Percentiles rank a stretch among this genome's conserved stretches.
These are phyloP conservation scores for Hyaloperonospora brassicae DNA, from an alignment of 352 stramenopile genomes.

Conservation along the genomic window DNA sequence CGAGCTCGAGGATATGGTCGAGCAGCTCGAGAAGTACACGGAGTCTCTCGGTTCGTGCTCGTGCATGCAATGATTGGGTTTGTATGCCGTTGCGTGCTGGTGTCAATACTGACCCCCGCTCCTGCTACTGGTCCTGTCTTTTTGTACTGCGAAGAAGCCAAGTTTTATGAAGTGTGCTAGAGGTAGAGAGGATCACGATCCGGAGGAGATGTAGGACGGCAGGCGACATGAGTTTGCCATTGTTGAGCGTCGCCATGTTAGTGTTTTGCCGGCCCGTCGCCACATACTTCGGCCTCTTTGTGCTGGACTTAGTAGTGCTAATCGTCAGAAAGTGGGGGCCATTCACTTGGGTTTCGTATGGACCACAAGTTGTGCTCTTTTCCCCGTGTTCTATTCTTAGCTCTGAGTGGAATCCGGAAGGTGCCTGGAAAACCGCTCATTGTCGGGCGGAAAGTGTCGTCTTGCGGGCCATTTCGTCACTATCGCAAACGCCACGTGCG, in stretches of 20 bases:
- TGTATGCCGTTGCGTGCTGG: background rate
- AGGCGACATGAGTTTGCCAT: background rate
- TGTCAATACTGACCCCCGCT: background rate
- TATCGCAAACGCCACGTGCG: slow-evolving; percentile 13
- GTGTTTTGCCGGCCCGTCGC: slow-evolving; percentile 1
- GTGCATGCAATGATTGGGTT: background rate
- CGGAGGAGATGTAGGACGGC: background rate
- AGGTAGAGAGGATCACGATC: background rate
- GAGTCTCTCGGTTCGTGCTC: slow-evolving; percentile 44
- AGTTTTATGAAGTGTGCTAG: slow-evolving; percentile 58
- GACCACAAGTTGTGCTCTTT: slow-evolving; percentile 4
- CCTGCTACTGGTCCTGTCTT: slow-evolving; percentile 6
- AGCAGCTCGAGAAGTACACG: slow-evolving; percentile 79
- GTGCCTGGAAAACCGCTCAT: slow-evolving; percentile 18
- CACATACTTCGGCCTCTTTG: slow-evolving; percentile 6
- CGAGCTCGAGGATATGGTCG: slow-evolving; percentile 82
- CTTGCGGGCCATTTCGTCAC: slow-evolving; percentile 7
- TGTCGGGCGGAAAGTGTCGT: background rate
- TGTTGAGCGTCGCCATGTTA: slow-evolving; percentile 1
- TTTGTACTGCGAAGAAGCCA: slow-evolving; percentile 40
- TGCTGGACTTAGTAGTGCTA: slow-evolving; percentile 13
- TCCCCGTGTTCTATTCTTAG: slow-evolving; percentile 29
- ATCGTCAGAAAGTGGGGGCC: slow-evolving; percentile 4
- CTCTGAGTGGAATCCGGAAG: slow-evolving; percentile 36
- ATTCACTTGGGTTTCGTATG: slow-evolving; percentile 22